Evolutionary conservation across 768 basidiomycete genomes (phyloP), one percentile per base, ranked within the genome.

Genomic region (Dentipellis sp.): DNA sequence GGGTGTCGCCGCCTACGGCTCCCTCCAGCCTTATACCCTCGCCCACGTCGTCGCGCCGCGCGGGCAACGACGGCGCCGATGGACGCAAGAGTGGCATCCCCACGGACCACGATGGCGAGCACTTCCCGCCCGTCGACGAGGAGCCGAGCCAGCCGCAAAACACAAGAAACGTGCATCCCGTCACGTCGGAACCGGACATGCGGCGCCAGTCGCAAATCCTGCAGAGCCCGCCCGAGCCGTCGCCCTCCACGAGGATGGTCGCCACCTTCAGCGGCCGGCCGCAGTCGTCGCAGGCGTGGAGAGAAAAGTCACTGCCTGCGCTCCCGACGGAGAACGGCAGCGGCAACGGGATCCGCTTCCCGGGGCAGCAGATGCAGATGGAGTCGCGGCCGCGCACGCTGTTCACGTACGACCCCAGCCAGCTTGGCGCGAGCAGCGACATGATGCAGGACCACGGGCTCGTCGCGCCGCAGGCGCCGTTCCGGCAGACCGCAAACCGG

Each of bases 241-340:
- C 66, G 10, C 55, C 64, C 10, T 62, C 63, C 8, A 62, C 69
- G 21, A 56, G 56, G 11, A 47, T 58, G 19, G 39, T 57, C 57
- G 34, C 61, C 7, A 56, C 54, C 21, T 23, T 38, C 39, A 45
- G 52, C 17, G 42, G 48, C 11, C 50, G 47, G 34, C 58, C 36
- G 46, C 46, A 53, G 8, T 39, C 66, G n/a, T 47, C 58, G 22
- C 23, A 60, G 50, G 59, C 78, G 54, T 70, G 74, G 16, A 74
- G 85, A 50, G 88, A 91, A 58, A 92, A 92, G 63, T 85, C 82
- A 5, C 69, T 92, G 3, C 90, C 90, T 4, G 89, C 90, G 10
- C 76, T 92, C 42, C 90, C 86, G 2, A 78, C 74, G 14, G 78
- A 80, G 21, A 48, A 55, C 10, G 60, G 61, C 9, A 58, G 9